Percentiles rank a stretch among this genome's conserved stretches.
Evolutionary conservation across 129 eudicot genomes (phyloP).

Genomic region (Chrysanthemum makinoi): DNA sequence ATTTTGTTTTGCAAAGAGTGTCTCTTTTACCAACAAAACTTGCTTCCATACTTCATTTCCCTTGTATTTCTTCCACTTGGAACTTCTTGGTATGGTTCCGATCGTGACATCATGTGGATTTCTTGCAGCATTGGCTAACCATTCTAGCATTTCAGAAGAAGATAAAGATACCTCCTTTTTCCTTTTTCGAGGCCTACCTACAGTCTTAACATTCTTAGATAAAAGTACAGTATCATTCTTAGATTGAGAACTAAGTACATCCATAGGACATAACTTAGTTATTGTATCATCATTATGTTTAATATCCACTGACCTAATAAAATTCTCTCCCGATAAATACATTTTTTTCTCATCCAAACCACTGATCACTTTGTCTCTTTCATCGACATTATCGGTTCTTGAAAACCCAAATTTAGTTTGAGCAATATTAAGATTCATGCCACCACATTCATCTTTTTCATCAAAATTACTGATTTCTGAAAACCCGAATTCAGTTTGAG

Average conservation of each 20-base stretch:
- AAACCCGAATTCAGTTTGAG: slow-evolving; percentile 16
- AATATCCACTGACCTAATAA: slow-evolving; percentile 14
- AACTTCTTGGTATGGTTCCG: slow-evolving; percentile 53
- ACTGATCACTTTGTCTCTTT: slow-evolving; percentile 13
- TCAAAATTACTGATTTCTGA: slow-evolving; percentile 3
- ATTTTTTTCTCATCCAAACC: slow-evolving; percentile 13
- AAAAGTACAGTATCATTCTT: neutral
- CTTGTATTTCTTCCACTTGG: slow-evolving; percentile 58
- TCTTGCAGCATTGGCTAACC: slow-evolving; percentile 64
- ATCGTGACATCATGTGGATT: slow-evolving; percentile 48
- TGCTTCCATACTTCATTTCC: slow-evolving; percentile 42
- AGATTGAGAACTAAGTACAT: slow-evolving; percentile 21
- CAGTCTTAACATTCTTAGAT: slow-evolving; percentile 24
- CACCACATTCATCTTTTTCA: neutral
- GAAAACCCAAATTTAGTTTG: slow-evolving; percentile 8
- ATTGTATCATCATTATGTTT: slow-evolving; percentile 23
- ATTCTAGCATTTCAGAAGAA: slow-evolving; percentile 47
- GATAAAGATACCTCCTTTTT: slow-evolving; percentile 45
- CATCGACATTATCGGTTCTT: slow-evolving; percentile 20
- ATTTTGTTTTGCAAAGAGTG: slow-evolving; percentile 40
- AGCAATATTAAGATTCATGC: too few relatives aligned
- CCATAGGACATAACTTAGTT: slow-evolving; percentile 22
- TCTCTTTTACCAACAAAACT: slow-evolving; percentile 56
- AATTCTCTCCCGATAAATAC: neutral
- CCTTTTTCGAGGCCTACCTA: slow-evolving; percentile 45